Evolutionary conservation across 139 green algal species (phyloP).

Genomic region (Nannochloris sp.): DNA sequence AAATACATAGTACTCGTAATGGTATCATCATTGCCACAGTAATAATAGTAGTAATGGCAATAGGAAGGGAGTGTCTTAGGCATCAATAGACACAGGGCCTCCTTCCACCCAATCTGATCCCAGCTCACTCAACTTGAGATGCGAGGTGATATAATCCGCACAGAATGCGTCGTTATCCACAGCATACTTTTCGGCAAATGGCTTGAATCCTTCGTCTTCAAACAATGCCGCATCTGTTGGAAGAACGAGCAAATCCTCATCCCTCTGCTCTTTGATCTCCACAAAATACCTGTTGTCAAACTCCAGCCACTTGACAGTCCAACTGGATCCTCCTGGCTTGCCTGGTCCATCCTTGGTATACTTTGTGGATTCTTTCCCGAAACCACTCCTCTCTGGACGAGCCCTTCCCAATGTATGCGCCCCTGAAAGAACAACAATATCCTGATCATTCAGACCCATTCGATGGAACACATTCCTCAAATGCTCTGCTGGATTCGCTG

Average conservation of each 20-base stretch:
- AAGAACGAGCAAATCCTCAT: constrained; percentile 82
- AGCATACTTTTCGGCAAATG: constrained; percentile 81
- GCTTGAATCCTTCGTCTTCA: constrained; percentile 75
- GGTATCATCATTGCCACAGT: too few relatives aligned
- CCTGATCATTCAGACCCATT: constrained; percentile 74
- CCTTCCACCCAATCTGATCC: constrained; percentile 55
- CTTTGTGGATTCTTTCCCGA: constrained; percentile 61
- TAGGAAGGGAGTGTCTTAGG: too few relatives aligned
- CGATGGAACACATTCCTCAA: constrained; percentile 70
- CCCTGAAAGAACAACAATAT: constrained; percentile 51
- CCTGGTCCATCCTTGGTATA: constrained; percentile 78
- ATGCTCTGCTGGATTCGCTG: constrained; percentile 34
- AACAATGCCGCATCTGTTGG: constrained; percentile 78
- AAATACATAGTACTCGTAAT: not conserved
- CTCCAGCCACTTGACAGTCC: constrained; percentile 83
- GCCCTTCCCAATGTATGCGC: constrained; percentile 57
- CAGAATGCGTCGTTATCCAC: constrained; percentile 77
- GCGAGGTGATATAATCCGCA: constrained; percentile 57
- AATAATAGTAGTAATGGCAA: too few relatives aligned
- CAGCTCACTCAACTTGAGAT: constrained; percentile 81
- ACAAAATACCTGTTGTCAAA: constrained; percentile 87
- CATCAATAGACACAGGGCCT: not conserved
- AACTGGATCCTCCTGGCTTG: constrained; percentile 59
- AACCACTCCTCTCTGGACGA: constrained; percentile 42
- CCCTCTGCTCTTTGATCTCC: constrained; percentile 55